Conservation (phyloP, 345 rosid species). For the Brassica napus region Da-Ae NC_063445.1:52987001-52987500, state of each 20-base stretch:
- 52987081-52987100: slow-evolving; percentile 84
- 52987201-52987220: slow-evolving; percentile 24
- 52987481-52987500: slow-evolving; percentile 56
- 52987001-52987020: slow-evolving; percentile 62
- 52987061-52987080: slow-evolving; percentile 85
- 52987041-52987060: slow-evolving; percentile 77
- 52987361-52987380: not conserved
- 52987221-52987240: slow-evolving; percentile 41
- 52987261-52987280: slow-evolving; percentile 12
- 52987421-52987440: not conserved
- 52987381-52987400: slow-evolving; percentile 1
- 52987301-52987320: slow-evolving; percentile 39
- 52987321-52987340: not conserved
- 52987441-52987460: not conserved
- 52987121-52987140: slow-evolving; percentile 71
- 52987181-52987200: slow-evolving; percentile 67
- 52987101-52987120: slow-evolving; percentile 74
- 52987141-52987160: slow-evolving; percentile 74
- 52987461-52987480: slow-evolving; percentile 50
- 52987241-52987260: slow-evolving; percentile 30
- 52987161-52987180: slow-evolving; percentile 82
- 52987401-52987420: slow-evolving; percentile 1
- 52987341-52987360: not conserved
- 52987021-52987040: slow-evolving; percentile 50
- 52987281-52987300: slow-evolving; percentile 40